Percentiles rank a stretch among this genome's conserved stretches.
Evolutionary conservation across 2,329 filamentous ascomycete species (phyloP).

Genomic region (Penicillium sp.): DNA sequence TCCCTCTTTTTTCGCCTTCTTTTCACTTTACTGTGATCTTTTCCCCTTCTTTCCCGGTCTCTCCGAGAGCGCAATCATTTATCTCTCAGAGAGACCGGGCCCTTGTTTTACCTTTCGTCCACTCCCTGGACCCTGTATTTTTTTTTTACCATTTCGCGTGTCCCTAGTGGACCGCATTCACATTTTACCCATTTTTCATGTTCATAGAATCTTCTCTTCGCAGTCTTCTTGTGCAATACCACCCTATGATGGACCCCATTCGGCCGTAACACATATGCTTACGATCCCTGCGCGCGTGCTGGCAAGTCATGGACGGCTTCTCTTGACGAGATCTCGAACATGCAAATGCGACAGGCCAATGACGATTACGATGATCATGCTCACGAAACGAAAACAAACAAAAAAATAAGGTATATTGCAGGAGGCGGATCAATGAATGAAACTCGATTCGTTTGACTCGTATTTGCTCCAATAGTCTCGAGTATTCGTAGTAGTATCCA

Average conservation of each 20-base stretch:
- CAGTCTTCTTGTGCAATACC: constrained; percentile 21
- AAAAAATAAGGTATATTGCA: neutral
- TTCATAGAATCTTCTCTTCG: constrained; percentile 13
- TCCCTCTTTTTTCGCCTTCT: constrained; percentile 12
- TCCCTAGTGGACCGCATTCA: constrained; percentile 20
- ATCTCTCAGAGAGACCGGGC: neutral
- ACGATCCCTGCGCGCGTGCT: constrained; percentile 6
- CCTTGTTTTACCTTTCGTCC: constrained; percentile 16
- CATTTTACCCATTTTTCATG: constrained; percentile 6
- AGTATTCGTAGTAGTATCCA: neutral
- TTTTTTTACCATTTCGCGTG: constrained; percentile 12
- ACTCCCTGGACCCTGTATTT: constrained; percentile 12
- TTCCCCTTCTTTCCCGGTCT: constrained; percentile 17
- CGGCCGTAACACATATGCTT: neutral
- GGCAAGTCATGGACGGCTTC: neutral
- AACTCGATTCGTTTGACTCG: neutral
- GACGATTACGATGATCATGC: constrained; percentile 3
- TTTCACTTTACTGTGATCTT: constrained; percentile 7
- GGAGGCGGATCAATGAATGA: neutral
- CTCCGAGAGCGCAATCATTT: neutral
- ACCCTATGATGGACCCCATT: constrained; percentile 15
- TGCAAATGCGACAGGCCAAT: constrained; percentile 3
- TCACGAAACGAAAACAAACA: neutral
- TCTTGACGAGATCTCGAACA: constrained; percentile 7
- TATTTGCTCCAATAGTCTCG: neutral